Evolutionary conservation across 164 flowering plant species (phyloP), one percentile per base, ranked within the genome.

Genomic region (Stephania japonica): DNA sequence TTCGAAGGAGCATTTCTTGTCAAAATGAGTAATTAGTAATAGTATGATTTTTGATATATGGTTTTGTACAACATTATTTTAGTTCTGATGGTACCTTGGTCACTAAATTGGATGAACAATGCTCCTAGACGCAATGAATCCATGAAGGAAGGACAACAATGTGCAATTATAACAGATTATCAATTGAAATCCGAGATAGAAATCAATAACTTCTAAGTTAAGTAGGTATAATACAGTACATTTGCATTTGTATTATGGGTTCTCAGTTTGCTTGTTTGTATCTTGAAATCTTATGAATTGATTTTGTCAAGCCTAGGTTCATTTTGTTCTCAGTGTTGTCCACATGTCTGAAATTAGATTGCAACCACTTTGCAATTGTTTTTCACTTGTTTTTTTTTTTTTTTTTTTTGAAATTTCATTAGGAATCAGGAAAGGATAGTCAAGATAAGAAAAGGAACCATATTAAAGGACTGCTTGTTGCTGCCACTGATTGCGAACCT

Each of bases 401-500:
- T 49, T 7, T 18, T 25, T 63, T 26, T 70, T 53, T 47, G 69
- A 68, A 53, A 62, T 75, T 27, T 71, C 65, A 5, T n/a, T 72
- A 92, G 97, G 92, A 91, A 80, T 86, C 97, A 76, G 98, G 98
- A 66, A 88, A 89, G 79, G 88, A 89, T 70, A 93, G 98, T 81
- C 97, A 90, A 80, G 98, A 93, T 73, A 93, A 87, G 88, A 96
- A 96, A 78, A 89, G 92, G 81, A 91, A 87, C 75, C 90, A 85
- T 77, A 93, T 96, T 67, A 90, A 89, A 86, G 82, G 82, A 78
- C 92, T 93, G 63, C 91, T 96, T 77, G 97, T 96, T 78, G 98
- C 98, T 68, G 95, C 98, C 56, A 86, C 89, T 43, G 97, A 96
- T 80, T 96, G 97, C 80, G 99, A 96, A 84, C 97, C 99, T 78